phyloP scores from a whole-genome alignment of 345 rosid genomes.

The Ceriops tagal region DNA sequence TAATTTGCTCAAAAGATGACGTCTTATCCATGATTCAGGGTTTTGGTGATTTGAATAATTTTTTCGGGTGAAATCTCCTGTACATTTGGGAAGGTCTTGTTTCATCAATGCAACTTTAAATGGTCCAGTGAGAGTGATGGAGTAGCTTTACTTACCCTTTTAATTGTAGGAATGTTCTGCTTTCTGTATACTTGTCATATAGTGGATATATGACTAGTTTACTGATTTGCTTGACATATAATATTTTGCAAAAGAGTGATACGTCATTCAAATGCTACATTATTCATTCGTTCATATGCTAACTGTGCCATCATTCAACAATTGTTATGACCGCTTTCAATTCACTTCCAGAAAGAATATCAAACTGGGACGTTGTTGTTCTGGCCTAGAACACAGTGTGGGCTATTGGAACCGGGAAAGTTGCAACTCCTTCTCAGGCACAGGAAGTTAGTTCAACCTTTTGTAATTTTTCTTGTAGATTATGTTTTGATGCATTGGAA shows the following conservation, averaged over 20 bases:
- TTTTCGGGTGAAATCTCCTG: too few relatives aligned
- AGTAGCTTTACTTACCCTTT: background rate
- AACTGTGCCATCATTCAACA: background rate
- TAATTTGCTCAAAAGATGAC: too few relatives aligned
- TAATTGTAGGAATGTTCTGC: background rate
- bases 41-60: too few relatives aligned
- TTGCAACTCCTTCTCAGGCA: slow-evolving; percentile 85
- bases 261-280: background rate
- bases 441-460: slow-evolving; percentile 64
- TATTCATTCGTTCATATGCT: background rate
- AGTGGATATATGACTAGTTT: too few relatives aligned
- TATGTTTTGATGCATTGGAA: too few relatives aligned
- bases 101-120: too few relatives aligned
- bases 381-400: slow-evolving; percentile 92
- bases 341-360: slow-evolving; percentile 36
- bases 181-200: background rate
- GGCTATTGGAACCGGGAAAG: slow-evolving; percentile 97
- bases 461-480: background rate
- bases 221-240: too few relatives aligned
- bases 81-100: too few relatives aligned
- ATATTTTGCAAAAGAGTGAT: background rate
- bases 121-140: background rate
- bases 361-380: slow-evolving; percentile 70
- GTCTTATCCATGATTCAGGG: too few relatives aligned
- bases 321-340: background rate